These are phyloP conservation scores for Anisogramma anomala DNA, from an alignment of 2,329 filamentous ascomycete species.

Conservation along the genomic window DNA sequence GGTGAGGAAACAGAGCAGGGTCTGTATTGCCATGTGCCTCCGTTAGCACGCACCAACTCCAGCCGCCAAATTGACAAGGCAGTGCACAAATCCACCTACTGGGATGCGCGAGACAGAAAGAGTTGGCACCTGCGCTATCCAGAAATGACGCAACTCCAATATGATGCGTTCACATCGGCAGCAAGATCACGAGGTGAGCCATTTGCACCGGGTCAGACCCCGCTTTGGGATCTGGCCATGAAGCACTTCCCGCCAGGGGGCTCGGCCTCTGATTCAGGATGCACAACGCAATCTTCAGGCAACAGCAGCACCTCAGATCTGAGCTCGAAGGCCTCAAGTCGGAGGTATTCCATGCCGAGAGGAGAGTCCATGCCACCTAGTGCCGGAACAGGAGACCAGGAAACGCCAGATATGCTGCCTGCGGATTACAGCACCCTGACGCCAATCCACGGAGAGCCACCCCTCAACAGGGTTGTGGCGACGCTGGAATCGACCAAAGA, in stretches of 20 bases:
- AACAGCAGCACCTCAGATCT: constrained; percentile 5
- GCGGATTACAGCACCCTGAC: constrained; percentile 27
- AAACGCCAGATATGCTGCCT: constrained; percentile 27
- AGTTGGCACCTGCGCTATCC: constrained; percentile 54
- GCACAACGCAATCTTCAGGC: neutral
- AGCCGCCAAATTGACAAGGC: constrained; percentile 47
- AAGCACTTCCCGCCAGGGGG: constrained; percentile 42
- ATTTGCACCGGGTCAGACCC: constrained; percentile 40
- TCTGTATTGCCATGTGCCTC: constrained; percentile 37
- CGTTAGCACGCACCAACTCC: constrained; percentile 36
- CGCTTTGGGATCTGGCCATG: constrained; percentile 46
- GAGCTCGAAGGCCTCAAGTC: constrained; percentile 1
- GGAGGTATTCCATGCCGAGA: neutral
- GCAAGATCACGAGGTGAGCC: constrained; percentile 38
- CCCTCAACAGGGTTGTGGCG: constrained; percentile 42
- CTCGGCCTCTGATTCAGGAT: neutral
- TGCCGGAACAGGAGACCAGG: constrained; percentile 4
- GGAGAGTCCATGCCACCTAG: neutral
- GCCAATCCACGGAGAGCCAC: constrained; percentile 23
- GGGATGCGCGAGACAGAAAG: constrained; percentile 39
- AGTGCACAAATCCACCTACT: constrained; percentile 45
- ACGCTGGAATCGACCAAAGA: constrained; percentile 52
- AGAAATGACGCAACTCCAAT: constrained; percentile 50
- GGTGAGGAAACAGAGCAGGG: constrained; percentile 18
- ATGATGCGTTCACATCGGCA: constrained; percentile 42